A percentile compares a stretch with the other conserved stretches of the same genome.
Evolutionary conservation across 495 filamentous ascomycete genomes (phyloP).

Genomic region (Aspergillus ellipticus): DNA sequence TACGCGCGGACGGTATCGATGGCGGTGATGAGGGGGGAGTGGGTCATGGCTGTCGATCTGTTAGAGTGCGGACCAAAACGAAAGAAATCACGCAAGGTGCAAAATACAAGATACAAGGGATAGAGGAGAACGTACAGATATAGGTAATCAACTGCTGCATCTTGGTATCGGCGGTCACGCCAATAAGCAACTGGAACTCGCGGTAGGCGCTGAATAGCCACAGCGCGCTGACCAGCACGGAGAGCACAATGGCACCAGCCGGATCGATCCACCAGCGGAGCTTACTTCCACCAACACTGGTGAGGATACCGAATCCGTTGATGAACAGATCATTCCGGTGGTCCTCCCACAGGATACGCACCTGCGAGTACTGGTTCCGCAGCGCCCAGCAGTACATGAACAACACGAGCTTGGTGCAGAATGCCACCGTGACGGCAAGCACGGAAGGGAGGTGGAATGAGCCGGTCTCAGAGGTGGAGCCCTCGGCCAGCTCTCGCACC

Average conservation of each 20-base stretch:
- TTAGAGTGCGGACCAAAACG: no score
- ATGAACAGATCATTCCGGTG: slow-evolving; percentile 86
- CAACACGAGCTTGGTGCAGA: slow-evolving; percentile 74
- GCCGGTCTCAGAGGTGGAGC: slow-evolving; percentile 27
- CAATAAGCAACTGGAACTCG: slow-evolving; percentile 88
- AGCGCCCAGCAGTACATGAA: slow-evolving; percentile 93
- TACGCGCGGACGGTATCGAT: slow-evolving; percentile 96
- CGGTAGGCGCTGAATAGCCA: slow-evolving; percentile 83
- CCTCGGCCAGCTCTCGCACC: slow-evolving; percentile 57
- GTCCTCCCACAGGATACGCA: slow-evolving; percentile 90
- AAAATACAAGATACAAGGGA: no score
- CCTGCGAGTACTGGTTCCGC: slow-evolving; percentile 82
- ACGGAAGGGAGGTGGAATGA: slow-evolving; percentile 80
- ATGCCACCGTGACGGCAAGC: slow-evolving; percentile 82
- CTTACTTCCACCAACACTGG: slow-evolving; percentile 80
- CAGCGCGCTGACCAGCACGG: slow-evolving; percentile 65
- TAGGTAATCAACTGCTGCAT: slow-evolving; percentile 95
- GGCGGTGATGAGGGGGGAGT: slow-evolving; percentile 71
- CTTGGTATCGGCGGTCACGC: slow-evolving; percentile 77
- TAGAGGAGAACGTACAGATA: slow-evolving; percentile 42
- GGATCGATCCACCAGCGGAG: slow-evolving; percentile 95
- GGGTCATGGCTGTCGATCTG: slow-evolving; percentile 65
- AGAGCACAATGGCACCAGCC: slow-evolving; percentile 82
- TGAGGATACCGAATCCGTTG: slow-evolving; percentile 88
- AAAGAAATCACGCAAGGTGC: no score